Base-by-base conservation (phyloP, 208 protist genomes). In the Trypanosoma boissoni region DNA sequence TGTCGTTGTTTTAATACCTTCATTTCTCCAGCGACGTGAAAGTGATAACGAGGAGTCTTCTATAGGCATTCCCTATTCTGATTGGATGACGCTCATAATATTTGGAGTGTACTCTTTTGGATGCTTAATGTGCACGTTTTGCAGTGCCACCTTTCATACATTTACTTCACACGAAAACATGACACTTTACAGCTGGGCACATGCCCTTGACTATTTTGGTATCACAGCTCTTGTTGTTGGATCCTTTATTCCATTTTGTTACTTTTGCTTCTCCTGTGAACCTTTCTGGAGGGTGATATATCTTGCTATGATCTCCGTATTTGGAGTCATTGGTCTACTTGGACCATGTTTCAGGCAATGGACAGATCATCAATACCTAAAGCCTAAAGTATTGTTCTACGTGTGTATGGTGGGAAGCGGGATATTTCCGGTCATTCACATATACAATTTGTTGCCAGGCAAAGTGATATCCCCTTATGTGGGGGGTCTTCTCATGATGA, bases 181-280 rank as follows among this genome's bases (percentile, higher is more conserved):
- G 49, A 57, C 64, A 5, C 12, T 84, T 16, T 93, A 76, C 51
- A 51, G 68, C 46, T 80, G 72, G 36, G 76, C 77, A 5, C 86
- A 93, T 74, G 60, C 81, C 4, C 36, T 90, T 2, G 89, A 95
- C 62, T 91, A 93, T 60, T 91, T 84, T 64, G 89, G 81, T 36
- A 95, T 95, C 49, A 92, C 80, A 10, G 71, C 82, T 34, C 79
- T 95, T 43, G 74, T 89, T 23, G 82, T 89, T 26, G 77, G 83
- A 26, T 91, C 82, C 21, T 92, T 95, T 49, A 60, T 93, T 3
- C 89, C 89, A 1, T 86, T 92, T 51, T 88, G 80, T 59, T 92
- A 78, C 58, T 90, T 88, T 68, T 68, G 75, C 21, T 88, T 95
- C 39, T 54, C 63, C 32, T 91, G 89, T 49, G 59, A 86, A 7